These are phyloP conservation scores for Solanum paucissectum DNA, from an alignment of 257 asterid genomes.

Conservation along the genomic window DNA sequence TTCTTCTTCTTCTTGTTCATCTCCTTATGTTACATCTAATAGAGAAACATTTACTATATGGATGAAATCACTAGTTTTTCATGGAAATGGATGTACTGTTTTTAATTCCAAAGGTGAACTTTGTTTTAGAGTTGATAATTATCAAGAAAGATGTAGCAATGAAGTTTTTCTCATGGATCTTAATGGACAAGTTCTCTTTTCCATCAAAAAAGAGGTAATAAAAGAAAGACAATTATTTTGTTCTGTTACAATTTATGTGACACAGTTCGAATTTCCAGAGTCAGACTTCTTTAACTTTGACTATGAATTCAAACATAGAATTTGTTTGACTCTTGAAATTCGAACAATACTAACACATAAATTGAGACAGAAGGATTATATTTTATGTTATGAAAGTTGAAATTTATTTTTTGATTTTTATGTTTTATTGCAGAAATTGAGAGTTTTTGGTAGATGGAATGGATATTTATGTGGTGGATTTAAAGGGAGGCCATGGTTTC, in stretches of 20 bases:
- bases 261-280: neutral
- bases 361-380: neutral
- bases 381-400: neutral
- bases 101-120: slow-evolving; percentile 54
- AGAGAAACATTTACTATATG: slow-evolving; percentile 57
- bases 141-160: slow-evolving; percentile 40
- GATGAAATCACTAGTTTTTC: slow-evolving; percentile 78
- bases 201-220: slow-evolving; percentile 54
- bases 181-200: slow-evolving; percentile 50
- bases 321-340: neutral
- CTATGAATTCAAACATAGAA: no score
- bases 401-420: neutral
- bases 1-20: neutral
- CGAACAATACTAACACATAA: neutral
- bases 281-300: neutral
- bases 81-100: slow-evolving; percentile 77
- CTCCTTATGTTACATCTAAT: slow-evolving; percentile 10
- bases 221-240: neutral
- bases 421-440: slow-evolving; percentile 24
- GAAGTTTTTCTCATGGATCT: slow-evolving; percentile 65
- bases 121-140: slow-evolving; percentile 65
- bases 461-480: slow-evolving; percentile 37
- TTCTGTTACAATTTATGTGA: neutral
- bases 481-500: slow-evolving; percentile 34
- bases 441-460: slow-evolving; percentile 35